A percentile compares a stretch with the other conserved stretches of the same genome.
Conservation (phyloP, 2,329 filamentous ascomycete genomes). For the Tolypocladium ophioglossoides region DNA sequence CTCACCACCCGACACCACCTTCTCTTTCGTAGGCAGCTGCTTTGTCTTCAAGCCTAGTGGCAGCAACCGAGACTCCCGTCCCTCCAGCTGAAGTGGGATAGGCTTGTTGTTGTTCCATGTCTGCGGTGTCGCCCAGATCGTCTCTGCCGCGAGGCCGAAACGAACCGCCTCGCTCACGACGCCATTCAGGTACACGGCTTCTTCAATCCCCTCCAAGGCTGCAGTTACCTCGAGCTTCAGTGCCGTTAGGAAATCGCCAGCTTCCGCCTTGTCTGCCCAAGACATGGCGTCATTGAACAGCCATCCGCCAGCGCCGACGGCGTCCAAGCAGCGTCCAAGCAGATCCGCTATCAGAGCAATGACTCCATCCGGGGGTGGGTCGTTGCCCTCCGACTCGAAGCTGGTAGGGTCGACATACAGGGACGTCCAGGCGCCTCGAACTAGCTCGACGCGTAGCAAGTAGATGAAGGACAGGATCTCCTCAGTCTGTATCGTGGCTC, state of each 20-base stretch:
- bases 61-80: slow-evolving; percentile 40
- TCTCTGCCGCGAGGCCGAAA: slow-evolving; percentile 37
- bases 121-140: slow-evolving; percentile 16
- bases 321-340: slow-evolving; percentile 63
- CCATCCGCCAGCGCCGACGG: slow-evolving; percentile 66
- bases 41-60: slow-evolving; percentile 63
- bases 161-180: slow-evolving; percentile 56
- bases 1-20: slow-evolving; percentile 61
- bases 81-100: slow-evolving; percentile 29
- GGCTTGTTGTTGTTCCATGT: slow-evolving; percentile 28
- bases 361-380: slow-evolving; percentile 50
- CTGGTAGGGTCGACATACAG: slow-evolving; percentile 53
- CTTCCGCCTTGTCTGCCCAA: slow-evolving; percentile 38
- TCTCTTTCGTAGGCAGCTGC: slow-evolving; percentile 36
- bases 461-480: slow-evolving; percentile 64
- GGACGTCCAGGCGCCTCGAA: slow-evolving; percentile 65
- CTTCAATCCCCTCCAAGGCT: slow-evolving; percentile 61
- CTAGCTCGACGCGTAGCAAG: slow-evolving; percentile 61
- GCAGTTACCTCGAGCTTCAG: slow-evolving; percentile 60
- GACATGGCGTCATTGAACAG: slow-evolving; percentile 49
- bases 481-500: slow-evolving; percentile 50
- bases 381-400: slow-evolving; percentile 29
- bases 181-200: slow-evolving; percentile 54
- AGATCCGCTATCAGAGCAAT: slow-evolving; percentile 63
- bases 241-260: slow-evolving; percentile 52